A percentile compares a stretch with the other conserved stretches of the same genome.
Evolutionary conservation across 805 yeast species (phyloP).

Genomic region (Dipodascus albidus): DNA sequence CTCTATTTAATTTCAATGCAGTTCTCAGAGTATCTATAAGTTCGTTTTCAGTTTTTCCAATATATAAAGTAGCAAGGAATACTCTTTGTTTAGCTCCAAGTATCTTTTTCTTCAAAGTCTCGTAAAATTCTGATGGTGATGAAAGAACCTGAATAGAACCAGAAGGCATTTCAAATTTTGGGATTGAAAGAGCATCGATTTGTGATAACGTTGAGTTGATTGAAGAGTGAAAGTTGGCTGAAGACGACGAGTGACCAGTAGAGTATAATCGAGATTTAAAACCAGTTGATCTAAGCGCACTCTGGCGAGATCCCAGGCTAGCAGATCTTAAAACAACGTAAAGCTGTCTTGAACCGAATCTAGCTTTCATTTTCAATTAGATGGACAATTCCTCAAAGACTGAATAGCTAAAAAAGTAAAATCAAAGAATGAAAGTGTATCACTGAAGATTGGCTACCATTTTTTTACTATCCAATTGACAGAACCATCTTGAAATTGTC

Average conservation of each 20-base stretch:
- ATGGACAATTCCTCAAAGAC: too few species aligned
- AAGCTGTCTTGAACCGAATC: background rate
- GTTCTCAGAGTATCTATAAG: conserved; percentile 48
- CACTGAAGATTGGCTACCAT: too few species aligned
- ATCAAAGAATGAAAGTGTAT: too few species aligned
- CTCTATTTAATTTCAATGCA: conserved; percentile 49
- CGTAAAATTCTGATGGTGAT: conserved; percentile 66
- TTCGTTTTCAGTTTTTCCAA: conserved; percentile 76
- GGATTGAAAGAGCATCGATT: conserved; percentile 48
- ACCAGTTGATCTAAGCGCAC: background rate
- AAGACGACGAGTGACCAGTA: background rate
- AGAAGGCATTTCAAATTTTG: conserved; percentile 47
- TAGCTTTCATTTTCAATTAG: background rate
- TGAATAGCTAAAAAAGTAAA: too few species aligned
- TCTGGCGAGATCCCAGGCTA: background rate
- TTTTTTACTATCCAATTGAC: too few species aligned
- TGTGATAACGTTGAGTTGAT: conserved; percentile 26
- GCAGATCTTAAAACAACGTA: background rate
- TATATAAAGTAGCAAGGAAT: conserved; percentile 74
- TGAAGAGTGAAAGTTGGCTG: conserved; percentile 12
- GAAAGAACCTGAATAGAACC: conserved; percentile 51
- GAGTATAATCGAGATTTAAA: background rate
- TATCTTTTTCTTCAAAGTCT: conserved; percentile 48
- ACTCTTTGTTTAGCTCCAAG: conserved; percentile 48
- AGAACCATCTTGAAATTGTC: too few species aligned